Evolutionary conservation across 2,329 filamentous ascomycete genomes (phyloP).

Genomic region (Ramularia endophylla): DNA sequence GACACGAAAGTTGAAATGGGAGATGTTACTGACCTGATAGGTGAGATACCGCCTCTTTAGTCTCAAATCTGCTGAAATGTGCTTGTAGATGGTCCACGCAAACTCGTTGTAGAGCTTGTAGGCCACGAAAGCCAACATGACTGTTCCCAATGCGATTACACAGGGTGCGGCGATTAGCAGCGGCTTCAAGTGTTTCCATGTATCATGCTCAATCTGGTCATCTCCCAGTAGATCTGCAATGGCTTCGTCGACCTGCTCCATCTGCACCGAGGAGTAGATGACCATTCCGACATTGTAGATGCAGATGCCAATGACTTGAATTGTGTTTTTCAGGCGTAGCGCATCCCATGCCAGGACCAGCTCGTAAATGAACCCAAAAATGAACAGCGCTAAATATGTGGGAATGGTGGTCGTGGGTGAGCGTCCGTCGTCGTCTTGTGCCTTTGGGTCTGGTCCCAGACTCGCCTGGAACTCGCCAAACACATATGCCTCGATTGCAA

Average conservation of each 20-base stretch:
- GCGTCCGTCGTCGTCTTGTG: conserved; percentile 4
- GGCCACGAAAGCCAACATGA: conserved; percentile 68
- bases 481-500: conserved; percentile 83
- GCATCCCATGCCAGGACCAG: conserved; percentile 89
- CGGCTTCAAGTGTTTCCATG: conserved; percentile 66
- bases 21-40: conserved; percentile 68
- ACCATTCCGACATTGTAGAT: conserved; percentile 86
- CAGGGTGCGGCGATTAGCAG: conserved; percentile 80
- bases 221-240: conserved; percentile 49
- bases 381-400: conserved; percentile 92
- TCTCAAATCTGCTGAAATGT: conserved; percentile 92
- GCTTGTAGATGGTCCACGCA: conserved; percentile 99
- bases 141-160: conserved; percentile 69
- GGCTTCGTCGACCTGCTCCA: conserved; percentile 79
- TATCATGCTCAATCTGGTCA: conserved; percentile 40
- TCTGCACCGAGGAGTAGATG: conserved; percentile 88
- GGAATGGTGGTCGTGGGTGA: conserved; percentile 58
- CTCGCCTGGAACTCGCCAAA: conserved; percentile 78
- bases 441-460: conserved; percentile 27
- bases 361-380: conserved; percentile 94
- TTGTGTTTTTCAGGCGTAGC: conserved; percentile 90
- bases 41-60: conserved; percentile 96
- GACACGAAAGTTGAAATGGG: conserved; percentile 8
- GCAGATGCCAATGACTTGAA: conserved; percentile 94
- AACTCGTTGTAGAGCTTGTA: conserved; percentile 99